Conservation (phyloP, 1,284 basidiomycete species). For the Sanguinoderma infundibulare region DNA sequence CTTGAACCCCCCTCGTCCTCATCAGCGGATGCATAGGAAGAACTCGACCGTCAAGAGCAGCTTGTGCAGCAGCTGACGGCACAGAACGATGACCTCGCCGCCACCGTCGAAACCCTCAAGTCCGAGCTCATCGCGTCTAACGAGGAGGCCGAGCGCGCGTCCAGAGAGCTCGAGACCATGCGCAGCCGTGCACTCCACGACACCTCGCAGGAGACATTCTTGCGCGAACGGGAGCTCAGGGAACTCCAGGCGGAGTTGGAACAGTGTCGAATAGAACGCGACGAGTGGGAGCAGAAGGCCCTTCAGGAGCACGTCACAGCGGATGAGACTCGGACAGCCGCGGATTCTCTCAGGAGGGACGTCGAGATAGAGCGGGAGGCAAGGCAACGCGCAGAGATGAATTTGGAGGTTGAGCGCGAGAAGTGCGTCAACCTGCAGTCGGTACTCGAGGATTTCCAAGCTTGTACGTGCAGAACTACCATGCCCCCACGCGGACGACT, state of each 20-base stretch:
- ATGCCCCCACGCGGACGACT: conserved; percentile 12
- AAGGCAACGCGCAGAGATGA: conserved; percentile 54
- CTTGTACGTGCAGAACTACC: conserved; percentile 55
- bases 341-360: conserved; percentile 67
- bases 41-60: conserved; percentile 89
- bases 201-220: conserved; percentile 69
- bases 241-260: conserved; percentile 86
- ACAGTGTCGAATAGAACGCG: conserved; percentile 80
- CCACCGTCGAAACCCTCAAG: conserved; percentile 77
- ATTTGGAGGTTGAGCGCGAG: conserved; percentile 74
- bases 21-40: conserved; percentile 70
- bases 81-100: conserved; percentile 75
- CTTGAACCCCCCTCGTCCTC: conserved; percentile 27
- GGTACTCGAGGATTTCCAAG: conserved; percentile 94
- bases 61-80: conserved; percentile 76
- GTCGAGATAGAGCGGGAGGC: conserved; percentile 67
- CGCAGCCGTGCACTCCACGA: conserved; percentile 65
- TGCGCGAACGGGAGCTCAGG: conserved; percentile 81
- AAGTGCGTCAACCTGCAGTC: conserved; percentile 87
- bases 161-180: conserved; percentile 70
- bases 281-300: conserved; percentile 86
- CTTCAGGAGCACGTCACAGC: conserved; percentile 74
- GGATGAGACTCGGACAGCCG: conserved; percentile 67
- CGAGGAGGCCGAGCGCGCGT: conserved; percentile 72
- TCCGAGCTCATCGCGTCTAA: conserved; percentile 77